Conservation (phyloP, 805 yeast genomes). For the Yamadazyma scolyti region DNA sequence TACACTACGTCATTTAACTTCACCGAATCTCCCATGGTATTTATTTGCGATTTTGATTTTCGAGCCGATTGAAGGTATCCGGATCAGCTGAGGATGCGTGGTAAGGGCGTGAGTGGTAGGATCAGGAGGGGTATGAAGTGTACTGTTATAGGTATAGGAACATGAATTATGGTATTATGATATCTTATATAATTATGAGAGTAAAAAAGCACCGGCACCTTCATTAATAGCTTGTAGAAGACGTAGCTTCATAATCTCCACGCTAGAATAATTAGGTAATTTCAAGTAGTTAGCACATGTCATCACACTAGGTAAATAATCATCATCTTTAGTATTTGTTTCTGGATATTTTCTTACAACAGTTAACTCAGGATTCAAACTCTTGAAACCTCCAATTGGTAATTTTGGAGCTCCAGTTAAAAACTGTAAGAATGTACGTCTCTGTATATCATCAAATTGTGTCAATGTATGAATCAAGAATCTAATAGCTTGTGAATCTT, state of each 20-base stretch:
- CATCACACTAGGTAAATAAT: constrained; percentile 94
- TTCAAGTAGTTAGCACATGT: constrained; percentile 95
- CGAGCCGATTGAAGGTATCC: no score
- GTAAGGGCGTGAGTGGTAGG: no score
- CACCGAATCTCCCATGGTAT: constrained; percentile 3
- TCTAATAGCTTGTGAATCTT: constrained; percentile 62
- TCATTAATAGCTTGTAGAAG: constrained; percentile 73
- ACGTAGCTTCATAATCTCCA: constrained; percentile 54
- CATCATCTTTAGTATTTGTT: constrained; percentile 62
- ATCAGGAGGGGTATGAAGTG: no score
- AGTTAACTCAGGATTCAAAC: constrained; percentile 76
- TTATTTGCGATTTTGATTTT: no score
- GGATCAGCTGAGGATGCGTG: no score
- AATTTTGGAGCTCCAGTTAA: constrained; percentile 90
- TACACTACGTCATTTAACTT: constrained; percentile 6
- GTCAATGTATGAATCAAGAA: constrained; percentile 61
- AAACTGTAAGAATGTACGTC: constrained; percentile 77
- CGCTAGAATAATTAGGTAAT: constrained; percentile 74
- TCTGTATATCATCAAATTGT: constrained; percentile 49
- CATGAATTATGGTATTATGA: no score
- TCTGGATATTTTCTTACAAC: constrained; percentile 86
- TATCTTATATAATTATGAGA: constrained; percentile 18
- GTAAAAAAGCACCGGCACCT: constrained; percentile 83
- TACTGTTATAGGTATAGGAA: no score
- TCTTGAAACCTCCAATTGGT: constrained; percentile 91